phyloP scores from a whole-genome alignment of 2,329 filamentous ascomycete species.

The Sclerotiophoma versabilis region DNA sequence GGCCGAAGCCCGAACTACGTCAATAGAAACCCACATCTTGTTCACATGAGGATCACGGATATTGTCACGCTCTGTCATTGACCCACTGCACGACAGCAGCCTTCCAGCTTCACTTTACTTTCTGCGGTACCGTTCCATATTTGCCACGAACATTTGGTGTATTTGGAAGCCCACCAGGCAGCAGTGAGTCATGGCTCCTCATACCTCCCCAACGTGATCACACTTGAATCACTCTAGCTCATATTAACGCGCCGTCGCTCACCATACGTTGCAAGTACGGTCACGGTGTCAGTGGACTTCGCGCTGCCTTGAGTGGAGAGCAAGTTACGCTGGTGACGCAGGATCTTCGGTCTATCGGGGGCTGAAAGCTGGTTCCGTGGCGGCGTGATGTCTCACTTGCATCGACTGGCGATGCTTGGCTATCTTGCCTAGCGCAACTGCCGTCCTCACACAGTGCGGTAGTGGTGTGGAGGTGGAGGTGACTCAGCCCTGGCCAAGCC shows the following conservation, averaged over 20 bases:
- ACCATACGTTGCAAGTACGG: slow-evolving; percentile 12
- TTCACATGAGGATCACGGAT: not conserved
- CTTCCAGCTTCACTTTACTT: not conserved
- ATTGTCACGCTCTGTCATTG: slow-evolving; percentile 5
- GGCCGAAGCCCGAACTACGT: no score
- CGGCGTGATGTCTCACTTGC: slow-evolving; percentile 27
- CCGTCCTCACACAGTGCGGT: slow-evolving; percentile 9
- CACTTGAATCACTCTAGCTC: slow-evolving; percentile 14
- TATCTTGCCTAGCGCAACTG: slow-evolving; percentile 10
- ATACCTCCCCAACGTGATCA: slow-evolving; percentile 5
- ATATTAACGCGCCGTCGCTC: slow-evolving; percentile 2
- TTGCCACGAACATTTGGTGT: not conserved
- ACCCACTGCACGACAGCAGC: slow-evolving; percentile 5
- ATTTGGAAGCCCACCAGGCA: slow-evolving; percentile 15
- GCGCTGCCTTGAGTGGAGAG: slow-evolving; percentile 19
- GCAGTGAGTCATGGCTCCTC: slow-evolving; percentile 19
- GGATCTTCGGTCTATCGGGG: slow-evolving; percentile 19
- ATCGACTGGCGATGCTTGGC: slow-evolving; percentile 26
- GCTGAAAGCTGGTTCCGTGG: slow-evolving; percentile 14
- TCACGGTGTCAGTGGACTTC: slow-evolving; percentile 43
- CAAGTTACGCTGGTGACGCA: slow-evolving; percentile 31
- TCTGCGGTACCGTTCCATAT: not conserved
- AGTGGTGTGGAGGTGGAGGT: slow-evolving; percentile 25
- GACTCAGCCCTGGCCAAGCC: slow-evolving; percentile 33
- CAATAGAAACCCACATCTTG: not conserved